Evolutionary conservation across 495 filamentous ascomycete genomes (phyloP).

Genomic region (Stereocaulon alpinum): DNA sequence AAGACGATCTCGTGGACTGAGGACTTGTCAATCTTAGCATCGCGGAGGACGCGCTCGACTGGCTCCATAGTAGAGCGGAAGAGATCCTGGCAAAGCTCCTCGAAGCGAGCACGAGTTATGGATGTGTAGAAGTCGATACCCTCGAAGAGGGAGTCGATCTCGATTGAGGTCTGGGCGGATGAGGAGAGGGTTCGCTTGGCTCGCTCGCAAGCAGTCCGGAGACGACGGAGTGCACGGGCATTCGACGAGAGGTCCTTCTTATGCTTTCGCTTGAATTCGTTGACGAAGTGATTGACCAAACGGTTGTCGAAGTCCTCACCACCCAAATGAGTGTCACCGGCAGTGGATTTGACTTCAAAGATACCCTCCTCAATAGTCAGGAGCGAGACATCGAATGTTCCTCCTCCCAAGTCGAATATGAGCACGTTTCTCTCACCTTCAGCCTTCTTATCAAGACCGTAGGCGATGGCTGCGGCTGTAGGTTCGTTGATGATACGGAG

Average conservation of each 20-base stretch:
- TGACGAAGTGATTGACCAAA: conserved; percentile 90
- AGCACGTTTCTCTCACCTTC: conserved; percentile 97
- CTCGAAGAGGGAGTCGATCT: conserved; percentile 97
- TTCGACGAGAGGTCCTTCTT: conserved; percentile 77
- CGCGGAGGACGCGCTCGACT: conserved; percentile 96
- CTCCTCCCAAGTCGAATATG: conserved; percentile 98
- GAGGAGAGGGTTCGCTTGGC: conserved; percentile 97
- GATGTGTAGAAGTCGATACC: conserved; percentile 97
- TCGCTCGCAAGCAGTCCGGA: conserved; percentile 97
- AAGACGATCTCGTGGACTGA: conserved; percentile 95
- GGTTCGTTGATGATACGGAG: conserved; percentile 99
- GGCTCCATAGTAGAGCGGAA: conserved; percentile 96
- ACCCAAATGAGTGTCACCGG: conserved; percentile 98
- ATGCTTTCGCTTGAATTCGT: conserved; percentile 84
- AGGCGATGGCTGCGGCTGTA: conserved; percentile 92
- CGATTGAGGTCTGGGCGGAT: conserved; percentile 92
- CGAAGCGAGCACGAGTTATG: conserved; percentile 98
- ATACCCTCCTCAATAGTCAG: conserved; percentile 98
- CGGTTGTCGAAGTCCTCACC: conserved; percentile 99
- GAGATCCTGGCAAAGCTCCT: conserved; percentile 95
- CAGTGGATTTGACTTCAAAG: conserved; percentile 97
- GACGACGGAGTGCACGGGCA: conserved; percentile 92
- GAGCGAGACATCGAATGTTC: conserved; percentile 99
- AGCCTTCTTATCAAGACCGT: conserved; percentile 94
- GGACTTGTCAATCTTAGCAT: conserved; percentile 89